Evolutionary conservation across 2,329 filamentous ascomycete genomes (phyloP).

Genomic region (Penicillium sp.): DNA sequence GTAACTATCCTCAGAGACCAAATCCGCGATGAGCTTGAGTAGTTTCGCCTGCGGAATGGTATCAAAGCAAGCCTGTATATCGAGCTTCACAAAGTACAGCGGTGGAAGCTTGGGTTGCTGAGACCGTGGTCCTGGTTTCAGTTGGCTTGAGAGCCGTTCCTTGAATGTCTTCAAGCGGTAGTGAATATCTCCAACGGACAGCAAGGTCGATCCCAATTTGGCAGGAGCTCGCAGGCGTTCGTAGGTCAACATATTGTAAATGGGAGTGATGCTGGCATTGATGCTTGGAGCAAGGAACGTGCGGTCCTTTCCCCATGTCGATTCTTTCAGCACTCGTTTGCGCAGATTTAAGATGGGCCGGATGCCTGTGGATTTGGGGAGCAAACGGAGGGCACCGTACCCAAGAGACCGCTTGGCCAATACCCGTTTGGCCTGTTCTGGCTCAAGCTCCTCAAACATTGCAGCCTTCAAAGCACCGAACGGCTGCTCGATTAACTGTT

Average conservation of each 20-base stretch:
- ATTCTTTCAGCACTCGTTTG: constrained; percentile 58
- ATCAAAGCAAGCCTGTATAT: constrained; percentile 91
- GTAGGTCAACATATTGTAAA: constrained; percentile 74
- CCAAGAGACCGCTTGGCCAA: constrained; percentile 68
- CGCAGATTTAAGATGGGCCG: constrained; percentile 87
- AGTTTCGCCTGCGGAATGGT: constrained; percentile 84
- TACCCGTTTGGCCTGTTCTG: constrained; percentile 57
- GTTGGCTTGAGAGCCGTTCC: constrained; percentile 17
- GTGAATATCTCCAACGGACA: constrained; percentile 81
- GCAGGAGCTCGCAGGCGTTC: constrained; percentile 66
- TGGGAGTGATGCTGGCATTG: constrained; percentile 70
- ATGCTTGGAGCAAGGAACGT: constrained; percentile 62
- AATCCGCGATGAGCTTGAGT: constrained; percentile 62
- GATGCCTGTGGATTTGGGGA: constrained; percentile 77
- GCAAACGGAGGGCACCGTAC: constrained; percentile 74
- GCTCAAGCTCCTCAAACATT: constrained; percentile 78
- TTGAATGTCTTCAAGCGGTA: constrained; percentile 71
- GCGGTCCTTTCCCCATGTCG: constrained; percentile 51
- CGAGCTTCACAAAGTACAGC: constrained; percentile 88
- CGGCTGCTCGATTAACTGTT: constrained; percentile 70
- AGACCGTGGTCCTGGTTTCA: background rate
- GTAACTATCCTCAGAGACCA: constrained; percentile 66
- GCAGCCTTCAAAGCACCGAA: constrained; percentile 65
- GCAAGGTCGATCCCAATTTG: constrained; percentile 75
- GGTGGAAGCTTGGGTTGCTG: constrained; percentile 40